A percentile compares a stretch with the other conserved stretches of the same genome.
Evolutionary conservation across 345 rosid species (phyloP).

Genomic region (Capsella bursapastoris): DNA sequence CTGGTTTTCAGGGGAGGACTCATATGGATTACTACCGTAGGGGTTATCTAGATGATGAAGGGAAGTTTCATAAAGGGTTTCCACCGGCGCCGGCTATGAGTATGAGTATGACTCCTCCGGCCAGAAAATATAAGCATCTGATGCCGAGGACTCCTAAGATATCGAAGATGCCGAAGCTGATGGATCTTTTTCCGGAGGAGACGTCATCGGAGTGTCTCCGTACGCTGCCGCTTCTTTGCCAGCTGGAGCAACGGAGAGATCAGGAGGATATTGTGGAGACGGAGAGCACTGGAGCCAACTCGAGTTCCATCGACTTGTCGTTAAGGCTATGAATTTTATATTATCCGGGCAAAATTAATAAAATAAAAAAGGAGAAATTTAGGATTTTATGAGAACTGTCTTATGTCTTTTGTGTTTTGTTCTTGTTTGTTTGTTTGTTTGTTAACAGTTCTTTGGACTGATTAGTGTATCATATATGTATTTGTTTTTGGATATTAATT

Average conservation of each 20-base stretch:
- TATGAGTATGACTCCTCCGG: not conserved
- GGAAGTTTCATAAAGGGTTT: conserved; percentile 23
- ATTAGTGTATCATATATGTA: not conserved
- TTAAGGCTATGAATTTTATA: conserved; percentile 18
- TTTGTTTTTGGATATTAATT: not conserved
- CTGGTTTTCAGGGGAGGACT: not conserved
- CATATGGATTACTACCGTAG: not conserved
- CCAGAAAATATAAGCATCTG: not conserved
- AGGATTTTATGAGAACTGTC: not conserved
- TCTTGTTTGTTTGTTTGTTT: not conserved
- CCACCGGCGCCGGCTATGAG: not conserved
- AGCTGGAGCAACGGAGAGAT: conserved; percentile 25
- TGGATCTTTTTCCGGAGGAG: conserved; percentile 10
- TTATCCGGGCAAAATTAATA: not conserved
- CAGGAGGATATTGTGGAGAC: not conserved
- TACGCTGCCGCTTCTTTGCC: conserved; percentile 36
- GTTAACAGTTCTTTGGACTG: conserved; percentile 1
- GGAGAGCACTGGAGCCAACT: not conserved
- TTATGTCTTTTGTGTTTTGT: not conserved
- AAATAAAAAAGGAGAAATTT: not conserved
- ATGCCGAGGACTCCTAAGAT: not conserved
- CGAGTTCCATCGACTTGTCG: conserved; percentile 35
- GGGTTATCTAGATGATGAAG: conserved; percentile 11
- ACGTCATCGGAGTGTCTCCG: not conserved
- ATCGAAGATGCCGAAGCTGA: conserved; percentile 12